Evolutionary conservation across 148 eudicot species (phyloP).

Genomic region (Talinum fruticosum): DNA sequence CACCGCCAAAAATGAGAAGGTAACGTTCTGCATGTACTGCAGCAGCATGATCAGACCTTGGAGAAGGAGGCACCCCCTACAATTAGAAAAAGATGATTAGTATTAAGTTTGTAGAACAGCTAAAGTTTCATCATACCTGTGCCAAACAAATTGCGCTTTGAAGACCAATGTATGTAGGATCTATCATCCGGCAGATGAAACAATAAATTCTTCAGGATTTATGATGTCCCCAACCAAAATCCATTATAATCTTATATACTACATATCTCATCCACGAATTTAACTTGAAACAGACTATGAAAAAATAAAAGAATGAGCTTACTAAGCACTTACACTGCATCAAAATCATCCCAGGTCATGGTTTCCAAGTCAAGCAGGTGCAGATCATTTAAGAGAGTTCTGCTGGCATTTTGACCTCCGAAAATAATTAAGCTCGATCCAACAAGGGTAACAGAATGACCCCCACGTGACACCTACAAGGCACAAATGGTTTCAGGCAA

Average conservation of each 20-base stretch:
- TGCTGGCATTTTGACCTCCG: constrained; percentile 91
- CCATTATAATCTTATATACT: background rate
- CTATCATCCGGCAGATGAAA: constrained; percentile 12
- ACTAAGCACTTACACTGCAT: constrained; percentile 64
- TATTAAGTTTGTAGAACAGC: constrained; percentile 19
- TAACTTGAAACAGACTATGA: background rate
- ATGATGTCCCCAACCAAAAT: constrained; percentile 9
- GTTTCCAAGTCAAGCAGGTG: constrained; percentile 96
- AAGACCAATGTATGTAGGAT: background rate
- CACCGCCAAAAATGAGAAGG: constrained; percentile 98
- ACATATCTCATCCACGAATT: constrained; percentile 9
- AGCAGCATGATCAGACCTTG: constrained; percentile 98
- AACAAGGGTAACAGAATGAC: constrained; percentile 80
- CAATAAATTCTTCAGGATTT: background rate
- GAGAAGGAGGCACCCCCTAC: constrained; percentile 90
- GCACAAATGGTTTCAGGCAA: constrained; percentile 14
- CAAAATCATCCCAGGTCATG: constrained; percentile 98
- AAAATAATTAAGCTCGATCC: constrained; percentile 80
- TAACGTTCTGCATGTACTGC: constrained; percentile 97
- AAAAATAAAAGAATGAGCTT: background rate
- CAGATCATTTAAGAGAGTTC: constrained; percentile 91
- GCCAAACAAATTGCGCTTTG: background rate
- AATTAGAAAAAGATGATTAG: constrained; percentile 9
- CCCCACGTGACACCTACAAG: constrained; percentile 91
- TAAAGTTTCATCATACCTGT: background rate